These are phyloP conservation scores for Carex kokanica DNA, from an alignment of 176 grass and related monocot species.

Conservation along the genomic window DNA sequence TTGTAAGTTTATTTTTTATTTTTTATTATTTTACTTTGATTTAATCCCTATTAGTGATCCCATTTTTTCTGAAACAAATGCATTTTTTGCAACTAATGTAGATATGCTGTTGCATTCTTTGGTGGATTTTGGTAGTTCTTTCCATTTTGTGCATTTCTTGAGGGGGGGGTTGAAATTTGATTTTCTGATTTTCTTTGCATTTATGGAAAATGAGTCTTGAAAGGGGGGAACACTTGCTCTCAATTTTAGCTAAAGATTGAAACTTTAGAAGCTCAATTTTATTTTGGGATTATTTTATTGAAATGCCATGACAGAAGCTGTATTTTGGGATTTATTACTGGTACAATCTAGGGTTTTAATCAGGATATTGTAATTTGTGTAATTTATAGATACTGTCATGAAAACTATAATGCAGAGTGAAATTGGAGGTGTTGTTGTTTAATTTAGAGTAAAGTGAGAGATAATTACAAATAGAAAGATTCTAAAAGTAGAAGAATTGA, in stretches of 20 bases:
- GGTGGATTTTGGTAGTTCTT: background rate
- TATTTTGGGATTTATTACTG: constrained; percentile 4
- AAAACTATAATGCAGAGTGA: background rate
- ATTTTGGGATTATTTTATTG: background rate
- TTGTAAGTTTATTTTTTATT: constrained; percentile 16
- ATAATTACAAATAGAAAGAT: constrained; percentile 9
- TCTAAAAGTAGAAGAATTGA: constrained; percentile 5
- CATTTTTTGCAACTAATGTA: background rate
- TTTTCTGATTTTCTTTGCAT: constrained; percentile 16
- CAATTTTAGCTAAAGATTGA: constrained; percentile 26
- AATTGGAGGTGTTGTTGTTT: background rate
- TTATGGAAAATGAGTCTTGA: background rate
- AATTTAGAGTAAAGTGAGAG: background rate
- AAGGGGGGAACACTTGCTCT: background rate
- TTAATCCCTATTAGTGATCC: background rate
- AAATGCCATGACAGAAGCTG: too few species aligned
- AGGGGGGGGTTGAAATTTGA: too few species aligned
- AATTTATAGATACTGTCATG: background rate
- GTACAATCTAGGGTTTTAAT: constrained; percentile 7
- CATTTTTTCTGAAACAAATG: constrained; percentile 10
- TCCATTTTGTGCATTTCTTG: background rate
- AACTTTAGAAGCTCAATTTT: constrained; percentile 5
- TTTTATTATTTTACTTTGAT: background rate
- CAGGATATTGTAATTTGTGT: background rate
- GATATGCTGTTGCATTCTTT: background rate